Evolutionary conservation across 1,139 yeast species (phyloP).

Genomic region (Kluyveromyces sp.): DNA sequence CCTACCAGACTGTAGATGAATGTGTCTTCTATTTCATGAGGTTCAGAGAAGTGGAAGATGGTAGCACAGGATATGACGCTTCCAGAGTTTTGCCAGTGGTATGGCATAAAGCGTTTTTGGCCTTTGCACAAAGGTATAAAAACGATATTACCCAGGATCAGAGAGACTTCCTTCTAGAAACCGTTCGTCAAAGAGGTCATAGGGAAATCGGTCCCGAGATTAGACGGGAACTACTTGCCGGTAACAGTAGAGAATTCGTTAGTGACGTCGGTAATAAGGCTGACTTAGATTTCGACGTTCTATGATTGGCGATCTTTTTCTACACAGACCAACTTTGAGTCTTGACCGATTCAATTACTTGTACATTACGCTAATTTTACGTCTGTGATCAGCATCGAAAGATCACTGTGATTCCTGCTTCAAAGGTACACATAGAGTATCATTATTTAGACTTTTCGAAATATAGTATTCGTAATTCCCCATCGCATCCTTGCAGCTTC

Average conservation of each 20-base stretch:
- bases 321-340: background rate
- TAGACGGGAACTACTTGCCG: conserved; percentile 86
- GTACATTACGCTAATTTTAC: background rate
- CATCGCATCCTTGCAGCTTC: background rate
- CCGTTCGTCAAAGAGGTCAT: conserved; percentile 85
- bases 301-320: conserved; percentile 29
- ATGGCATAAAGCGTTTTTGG: conserved; percentile 93
- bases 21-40: conserved; percentile 93
- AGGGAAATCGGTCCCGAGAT: conserved; percentile 88
- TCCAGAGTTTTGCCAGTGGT: conserved; percentile 76
- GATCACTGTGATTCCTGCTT: background rate
- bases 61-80: conserved; percentile 38
- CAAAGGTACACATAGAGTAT: background rate
- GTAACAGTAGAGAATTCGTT: conserved; percentile 45
- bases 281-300: conserved; percentile 29
- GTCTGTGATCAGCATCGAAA: background rate
- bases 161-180: conserved; percentile 85
- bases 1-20: conserved; percentile 92
- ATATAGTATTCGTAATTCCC: background rate
- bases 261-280: conserved; percentile 20
- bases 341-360: background rate
- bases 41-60: conserved; percentile 53
- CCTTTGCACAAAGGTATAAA: conserved; percentile 92
- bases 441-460: background rate
- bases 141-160: conserved; percentile 97